Conservation (phyloP, 805 yeast species). For the Metschnikowia picachoensis region DNA sequence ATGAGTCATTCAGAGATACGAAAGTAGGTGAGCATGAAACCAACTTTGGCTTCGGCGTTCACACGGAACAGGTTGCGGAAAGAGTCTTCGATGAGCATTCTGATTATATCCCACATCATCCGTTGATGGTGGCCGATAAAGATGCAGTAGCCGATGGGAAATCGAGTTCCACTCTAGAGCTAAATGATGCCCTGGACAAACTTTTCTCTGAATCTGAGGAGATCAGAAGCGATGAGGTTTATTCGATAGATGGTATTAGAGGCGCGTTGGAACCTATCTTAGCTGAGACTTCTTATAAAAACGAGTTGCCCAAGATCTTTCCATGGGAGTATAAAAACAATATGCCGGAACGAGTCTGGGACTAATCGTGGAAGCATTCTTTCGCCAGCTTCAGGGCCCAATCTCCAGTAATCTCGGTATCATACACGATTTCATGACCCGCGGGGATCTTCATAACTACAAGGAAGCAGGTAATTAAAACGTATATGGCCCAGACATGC, state of each 20-base stretch:
- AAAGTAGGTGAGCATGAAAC: not conserved
- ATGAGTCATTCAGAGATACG: no score
- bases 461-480: no score
- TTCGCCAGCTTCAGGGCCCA: no score
- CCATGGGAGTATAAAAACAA: conserved; percentile 35
- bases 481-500: no score
- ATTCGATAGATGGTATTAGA: no score
- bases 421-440: no score
- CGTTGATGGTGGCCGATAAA: conserved; percentile 8
- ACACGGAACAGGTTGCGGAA: conserved; percentile 23
- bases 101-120: conserved; percentile 31
- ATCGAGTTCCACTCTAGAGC: no score
- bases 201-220: not conserved
- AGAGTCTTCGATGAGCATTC: conserved; percentile 26
- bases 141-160: not conserved
- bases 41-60: conserved; percentile 11
- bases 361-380: not conserved
- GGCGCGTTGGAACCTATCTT: no score
- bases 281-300: not conserved
- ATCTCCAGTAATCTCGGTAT: no score
- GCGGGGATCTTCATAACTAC: no score
- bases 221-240: no score
- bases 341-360: conserved; percentile 7
- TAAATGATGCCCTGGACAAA: not conserved
- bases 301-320: conserved; percentile 20